Conservation (phyloP, 768 basidiomycete genomes). For the Pleurotus platypus region DNA sequence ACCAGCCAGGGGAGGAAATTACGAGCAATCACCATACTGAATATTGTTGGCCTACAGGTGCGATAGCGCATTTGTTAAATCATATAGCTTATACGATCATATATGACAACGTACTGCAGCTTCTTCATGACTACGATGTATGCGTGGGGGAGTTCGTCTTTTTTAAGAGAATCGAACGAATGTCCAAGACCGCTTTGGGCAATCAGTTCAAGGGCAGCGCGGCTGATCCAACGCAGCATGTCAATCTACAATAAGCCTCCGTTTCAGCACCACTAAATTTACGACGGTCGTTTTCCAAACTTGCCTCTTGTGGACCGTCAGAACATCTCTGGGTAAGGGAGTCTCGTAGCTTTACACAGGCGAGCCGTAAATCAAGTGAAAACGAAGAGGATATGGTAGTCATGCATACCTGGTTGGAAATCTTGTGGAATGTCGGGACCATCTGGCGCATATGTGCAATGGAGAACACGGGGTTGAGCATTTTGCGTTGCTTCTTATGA, state of each 20-base stretch:
- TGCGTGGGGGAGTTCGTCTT: conserved; percentile 12
- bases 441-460: conserved; percentile 27
- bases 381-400: background rate
- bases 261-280: background rate
- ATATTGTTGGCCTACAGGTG: conserved; percentile 17
- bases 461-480: conserved; percentile 33
- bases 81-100: too few species aligned
- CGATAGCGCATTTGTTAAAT: background rate
- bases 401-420: conserved; percentile 5
- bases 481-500: conserved; percentile 29
- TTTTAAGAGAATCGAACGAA: conserved; percentile 26
- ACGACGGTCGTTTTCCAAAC: background rate
- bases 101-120: conserved; percentile 9
- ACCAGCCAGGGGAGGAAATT: conserved; percentile 20
- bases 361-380: conserved; percentile 7
- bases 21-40: conserved; percentile 17
- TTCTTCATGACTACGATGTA: conserved; percentile 15
- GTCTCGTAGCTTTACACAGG: background rate
- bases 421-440: conserved; percentile 22
- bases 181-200: conserved; percentile 31
- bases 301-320: background rate
- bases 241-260: conserved; percentile 16
- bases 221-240: conserved; percentile 27
- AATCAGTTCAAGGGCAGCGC: conserved; percentile 30
- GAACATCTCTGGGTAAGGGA: background rate